Evolutionary conservation across 352 stramenopile genomes (phyloP), one percentile per base, ranked within the genome.

Genomic region (Globisporangium mamillatum): DNA sequence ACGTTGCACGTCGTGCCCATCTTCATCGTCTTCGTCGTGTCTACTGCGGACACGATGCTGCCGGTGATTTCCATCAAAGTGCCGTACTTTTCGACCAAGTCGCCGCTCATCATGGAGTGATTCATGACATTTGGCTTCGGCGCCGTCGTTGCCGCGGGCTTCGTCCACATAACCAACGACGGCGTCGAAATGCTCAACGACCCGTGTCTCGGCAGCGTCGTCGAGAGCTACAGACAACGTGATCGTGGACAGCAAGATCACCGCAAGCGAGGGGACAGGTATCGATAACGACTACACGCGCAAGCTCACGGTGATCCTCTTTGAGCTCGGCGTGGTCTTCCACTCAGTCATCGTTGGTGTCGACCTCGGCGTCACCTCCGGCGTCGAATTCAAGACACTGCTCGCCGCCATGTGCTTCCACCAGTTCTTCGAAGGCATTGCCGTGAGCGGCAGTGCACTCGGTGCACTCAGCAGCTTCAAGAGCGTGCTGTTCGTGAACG

Each of bases 101-200:
- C 75, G 32, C 41, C 27, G 16, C 18, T 84, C 20, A 74, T 81
- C 29, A 79, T 90, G 66, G 74, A 86, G 59, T 76, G 75, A 44
- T 75, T 90, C 46, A 79, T 84, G 46, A 73, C 80, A 0, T 88
- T 92, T 60, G 80, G 80, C 0, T 86, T 84, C 67, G 86, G 86
- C 55, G 83, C 91, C 4, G 81, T 94, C 46, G 76, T 92, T 53
- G 68, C 76, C 58, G 91, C 84, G 22, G 78, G 80, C 36, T 75
- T 92, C 41, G 89, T 94, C 63, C 86, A 94, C 75, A 89, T 92
- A 75, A 71, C 90, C 34, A 87, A 77, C 61, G 81, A 90, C 34
- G 82, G 76, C 20, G 69, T 85, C 25, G 79, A 86, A 57, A 84
- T 76, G 59, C 70, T 94, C 20, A 81, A 74, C 36, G 65, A 90